A percentile compares a stretch with the other conserved stretches of the same genome.
Evolutionary conservation across 768 basidiomycete species (phyloP).

Genomic region (Podaxis carcinomalis): DNA sequence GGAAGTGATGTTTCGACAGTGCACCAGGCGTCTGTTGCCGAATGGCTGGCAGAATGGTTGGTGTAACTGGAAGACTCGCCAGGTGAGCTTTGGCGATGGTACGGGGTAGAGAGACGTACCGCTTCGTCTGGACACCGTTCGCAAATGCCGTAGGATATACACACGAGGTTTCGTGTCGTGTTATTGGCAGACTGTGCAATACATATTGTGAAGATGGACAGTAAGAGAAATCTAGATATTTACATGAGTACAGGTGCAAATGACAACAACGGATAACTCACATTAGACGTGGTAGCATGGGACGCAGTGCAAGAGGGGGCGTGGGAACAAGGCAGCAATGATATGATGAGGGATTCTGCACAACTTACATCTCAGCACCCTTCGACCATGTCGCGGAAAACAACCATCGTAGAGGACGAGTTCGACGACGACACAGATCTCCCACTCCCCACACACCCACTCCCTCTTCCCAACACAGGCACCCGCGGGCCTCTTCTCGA

Average conservation of each 20-base stretch:
- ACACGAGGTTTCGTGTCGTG: constrained; percentile 25
- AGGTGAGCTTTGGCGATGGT: constrained; percentile 1
- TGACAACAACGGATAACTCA: background rate
- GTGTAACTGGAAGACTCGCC: constrained; percentile 45
- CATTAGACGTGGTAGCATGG: constrained; percentile 5
- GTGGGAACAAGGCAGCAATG: constrained; percentile 10
- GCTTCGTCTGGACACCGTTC: constrained; percentile 60
- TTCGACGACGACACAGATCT: constrained; percentile 96
- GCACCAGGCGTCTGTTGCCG: constrained; percentile 86
- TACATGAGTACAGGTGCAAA: background rate
- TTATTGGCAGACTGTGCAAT: constrained; percentile 12
- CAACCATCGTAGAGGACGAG: constrained; percentile 68
- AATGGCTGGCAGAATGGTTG: constrained; percentile 96
- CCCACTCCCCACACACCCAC: constrained; percentile 57
- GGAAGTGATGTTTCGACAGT: constrained; percentile 52
- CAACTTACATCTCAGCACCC: constrained; percentile 8
- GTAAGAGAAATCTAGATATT: background rate
- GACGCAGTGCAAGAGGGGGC: background rate
- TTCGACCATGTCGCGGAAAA: constrained; percentile 54
- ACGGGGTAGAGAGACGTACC: constrained; percentile 33
- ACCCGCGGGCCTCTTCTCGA: constrained; percentile 73
- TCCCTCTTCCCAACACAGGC: constrained; percentile 60
- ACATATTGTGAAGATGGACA: background rate
- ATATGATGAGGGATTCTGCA: constrained; percentile 2
- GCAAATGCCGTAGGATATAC: constrained; percentile 54